phyloP scores from a whole-genome alignment of 2,329 filamentous ascomycete species.

The Colletotrichum liaoningense region DNA sequence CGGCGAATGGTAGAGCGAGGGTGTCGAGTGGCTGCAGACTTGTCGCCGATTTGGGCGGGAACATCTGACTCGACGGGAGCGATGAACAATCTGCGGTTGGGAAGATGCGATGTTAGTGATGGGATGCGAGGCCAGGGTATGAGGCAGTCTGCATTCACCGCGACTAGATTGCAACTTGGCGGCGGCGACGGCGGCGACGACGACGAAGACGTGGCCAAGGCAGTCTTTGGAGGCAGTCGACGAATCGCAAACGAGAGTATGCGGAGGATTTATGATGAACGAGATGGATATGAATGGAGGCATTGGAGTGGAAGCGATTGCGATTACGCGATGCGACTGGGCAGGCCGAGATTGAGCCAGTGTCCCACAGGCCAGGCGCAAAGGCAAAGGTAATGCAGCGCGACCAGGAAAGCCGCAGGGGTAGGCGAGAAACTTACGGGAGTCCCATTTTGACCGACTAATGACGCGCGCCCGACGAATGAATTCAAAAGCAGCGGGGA shows the following conservation, averaged over 20 bases:
- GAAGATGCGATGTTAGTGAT: conserved; percentile 21
- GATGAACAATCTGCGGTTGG: conserved; percentile 54
- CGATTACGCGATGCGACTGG: conserved; percentile 27
- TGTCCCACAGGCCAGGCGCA: conserved; percentile 26
- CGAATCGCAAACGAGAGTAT: not conserved
- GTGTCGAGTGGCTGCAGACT: conserved; percentile 38
- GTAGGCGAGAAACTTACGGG: conserved; percentile 53
- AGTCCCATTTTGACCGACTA: conserved; percentile 54
- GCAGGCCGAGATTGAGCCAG: conserved; percentile 34
- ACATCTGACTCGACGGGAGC: conserved; percentile 59
- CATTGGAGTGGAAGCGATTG: conserved; percentile 17
- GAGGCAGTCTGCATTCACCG: conserved; percentile 23
- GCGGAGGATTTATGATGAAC: conserved; percentile 4
- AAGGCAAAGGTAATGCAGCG: conserved; percentile 18
- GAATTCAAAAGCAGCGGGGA: not conserved
- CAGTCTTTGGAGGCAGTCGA: not conserved
- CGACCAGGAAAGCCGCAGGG: conserved; percentile 9
- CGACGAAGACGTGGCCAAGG: not conserved
- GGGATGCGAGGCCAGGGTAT: conserved; percentile 8
- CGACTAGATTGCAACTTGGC: conserved; percentile 28
- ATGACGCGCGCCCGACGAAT: not conserved
- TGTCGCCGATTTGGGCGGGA: conserved; percentile 47
- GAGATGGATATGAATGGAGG: conserved; percentile 2
- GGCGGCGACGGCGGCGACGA: not conserved
- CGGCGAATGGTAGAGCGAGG: conserved; percentile 56